Evolutionary conservation across 2,329 filamentous ascomycete species (phyloP), one percentile per base, ranked within the genome.

Genomic region (Cladophialophora exuberans): DNA sequence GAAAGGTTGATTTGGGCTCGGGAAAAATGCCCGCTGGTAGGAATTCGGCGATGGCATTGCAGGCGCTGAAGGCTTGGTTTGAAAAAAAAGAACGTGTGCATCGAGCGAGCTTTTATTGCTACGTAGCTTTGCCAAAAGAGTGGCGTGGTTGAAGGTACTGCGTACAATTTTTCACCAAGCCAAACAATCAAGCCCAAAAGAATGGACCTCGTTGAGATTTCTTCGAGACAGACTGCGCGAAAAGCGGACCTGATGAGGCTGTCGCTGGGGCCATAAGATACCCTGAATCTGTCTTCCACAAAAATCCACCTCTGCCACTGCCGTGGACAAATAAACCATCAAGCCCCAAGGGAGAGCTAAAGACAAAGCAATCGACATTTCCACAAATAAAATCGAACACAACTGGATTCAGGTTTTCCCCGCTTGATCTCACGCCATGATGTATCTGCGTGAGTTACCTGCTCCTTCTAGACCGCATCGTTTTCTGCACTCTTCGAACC

Each of bases 401-500:
- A n/a, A n/a, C n/a, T n/a, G n/a, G n/a, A n/a, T n/a, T n/a, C n/a
- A n/a, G n/a, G n/a, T n/a, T n/a, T n/a, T n/a, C n/a, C n/a, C n/a
- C n/a, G n/a, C n/a, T n/a, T n/a, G n/a, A n/a, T n/a, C n/a, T n/a
- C n/a, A 43, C 6, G 10, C n/a, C 13, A 18, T 28, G 25, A 43
- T n/a, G 43, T 4, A 17, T 30, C n/a, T 20, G n/a, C 28, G 13
- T 9, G 48, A 17, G 15, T 33, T 25, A 7, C 22, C 26, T 2
- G 13, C 17, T 18, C 28, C 26, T 7, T 13, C 33, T 11, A 59
- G 45, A 6, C 59, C 56, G 18, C 59, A 59, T 45, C 36, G 53
- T 45, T 33, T 50, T 36, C 43, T 33, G 54, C 76, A 79, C 57
- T 70, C 72, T 2, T 63, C 64, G 26, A 70, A 72, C 1, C 76